Base-by-base conservation (phyloP, 2,329 filamentous ascomycete species). In the Neonectria ditissima region DNA sequence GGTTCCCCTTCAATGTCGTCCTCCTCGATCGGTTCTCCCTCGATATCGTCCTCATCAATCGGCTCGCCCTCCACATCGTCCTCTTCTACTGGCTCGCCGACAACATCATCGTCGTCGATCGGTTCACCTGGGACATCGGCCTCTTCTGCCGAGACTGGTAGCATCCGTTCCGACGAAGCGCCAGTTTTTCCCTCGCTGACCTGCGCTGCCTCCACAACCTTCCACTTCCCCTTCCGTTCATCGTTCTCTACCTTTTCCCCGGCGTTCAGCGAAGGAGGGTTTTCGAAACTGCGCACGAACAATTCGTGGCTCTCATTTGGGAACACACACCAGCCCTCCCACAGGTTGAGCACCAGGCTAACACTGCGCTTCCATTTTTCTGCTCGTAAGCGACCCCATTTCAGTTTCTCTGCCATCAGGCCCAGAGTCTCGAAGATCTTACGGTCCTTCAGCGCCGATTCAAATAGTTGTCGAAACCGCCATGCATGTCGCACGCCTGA, bases 281-380 rank as follows among this genome's bases (percentile, higher is more conserved):
- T 88, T 66, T 92, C 88, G 72, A 97, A 97, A 13, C 86, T 86
- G 58, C 84, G 81, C 30, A 87, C 86, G 66, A 97, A 92, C 28
- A 87, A 79, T 66, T 92, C 91, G 68, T 95, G 92, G 51, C 87
- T 90, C 59, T 90, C 89, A 30, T 88, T 87, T 1, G 92, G 89
- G 69, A 97, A 97, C 1, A 89, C 87, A 68, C 86, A 90, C 88
- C 88, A 90, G 7, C 87, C 85, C 68, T 90, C 88, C 88, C 92
- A 96, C 37, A 93, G 80, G 50, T 86, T 84, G 9, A 96, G 80
- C 2, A 96, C 83, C 6, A 89, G 83, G 3, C 86, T 85, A 41
- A 96, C 84, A 71, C 91, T 93, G 53, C 92, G 87, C 77, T 92
- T 92, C 91, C 92, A 96, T 78, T 95, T 94, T 66, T 96, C 92